These are phyloP conservation scores for Rhizophlyctis rosea DNA, from an alignment of 192 early-diverging fungal genomes.

Conservation along the genomic window DNA sequence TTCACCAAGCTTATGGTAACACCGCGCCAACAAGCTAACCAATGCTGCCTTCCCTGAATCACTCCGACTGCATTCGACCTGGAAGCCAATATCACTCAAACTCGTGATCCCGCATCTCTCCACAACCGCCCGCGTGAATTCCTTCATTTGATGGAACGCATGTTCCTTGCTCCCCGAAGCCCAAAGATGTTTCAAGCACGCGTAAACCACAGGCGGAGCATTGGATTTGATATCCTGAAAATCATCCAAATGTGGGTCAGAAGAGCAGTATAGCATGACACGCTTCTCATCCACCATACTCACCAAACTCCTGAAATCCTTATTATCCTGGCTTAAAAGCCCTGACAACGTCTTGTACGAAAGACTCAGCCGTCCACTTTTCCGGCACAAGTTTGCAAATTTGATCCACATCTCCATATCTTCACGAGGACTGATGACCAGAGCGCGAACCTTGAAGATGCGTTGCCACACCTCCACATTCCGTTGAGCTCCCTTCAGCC, in stretches of 20 bases:
- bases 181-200: constrained; percentile 91
- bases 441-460: constrained; percentile 78
- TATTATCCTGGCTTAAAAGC: constrained; percentile 60
- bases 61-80: constrained; percentile 32
- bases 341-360: constrained; percentile 75
- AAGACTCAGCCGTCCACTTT: constrained; percentile 75
- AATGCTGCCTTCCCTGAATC: constrained; percentile 36
- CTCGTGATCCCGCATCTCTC: constrained; percentile 52
- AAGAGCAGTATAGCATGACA: not conserved
- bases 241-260: constrained; percentile 4
- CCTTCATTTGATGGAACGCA: constrained; percentile 71
- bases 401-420: constrained; percentile 97
- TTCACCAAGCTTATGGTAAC: constrained; percentile 92
- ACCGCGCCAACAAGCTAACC: constrained; percentile 51
- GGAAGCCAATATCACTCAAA: constrained; percentile 47
- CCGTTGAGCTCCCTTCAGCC: constrained; percentile 82
- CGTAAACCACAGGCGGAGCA: constrained; percentile 79
- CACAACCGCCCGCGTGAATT: constrained; percentile 74
- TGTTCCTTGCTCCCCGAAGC: constrained; percentile 60
- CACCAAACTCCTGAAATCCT: constrained; percentile 45
- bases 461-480: constrained; percentile 96
- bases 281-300: not conserved
- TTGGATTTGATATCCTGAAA: constrained; percentile 40
- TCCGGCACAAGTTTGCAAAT: constrained; percentile 91
- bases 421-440: constrained; percentile 85